These are phyloP conservation scores for Zoysia japonica DNA, from an alignment of 176 grass and related monocot species.

Conservation along the genomic window DNA sequence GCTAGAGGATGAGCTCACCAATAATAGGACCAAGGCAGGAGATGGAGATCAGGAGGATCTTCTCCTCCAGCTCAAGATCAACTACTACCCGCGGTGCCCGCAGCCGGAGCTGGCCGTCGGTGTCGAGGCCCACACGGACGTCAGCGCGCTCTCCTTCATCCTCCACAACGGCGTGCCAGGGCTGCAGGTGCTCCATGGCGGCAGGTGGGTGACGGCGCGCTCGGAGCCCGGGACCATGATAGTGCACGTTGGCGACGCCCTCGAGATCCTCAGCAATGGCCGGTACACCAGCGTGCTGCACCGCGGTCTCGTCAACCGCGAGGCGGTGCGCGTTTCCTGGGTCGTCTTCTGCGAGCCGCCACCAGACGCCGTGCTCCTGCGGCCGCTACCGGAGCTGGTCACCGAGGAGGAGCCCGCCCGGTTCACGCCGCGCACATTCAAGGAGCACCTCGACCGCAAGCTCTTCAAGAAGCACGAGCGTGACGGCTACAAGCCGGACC, in stretches of 20 bases:
- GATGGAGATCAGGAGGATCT: slow-evolving; percentile 26
- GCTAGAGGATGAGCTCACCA: slow-evolving; percentile 48
- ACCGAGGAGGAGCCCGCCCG: slow-evolving; percentile 9
- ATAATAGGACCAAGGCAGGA: neutral
- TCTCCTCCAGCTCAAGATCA: slow-evolving; percentile 86
- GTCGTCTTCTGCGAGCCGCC: slow-evolving; percentile 93
- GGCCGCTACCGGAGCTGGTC: slow-evolving; percentile 61
- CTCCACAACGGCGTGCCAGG: slow-evolving; percentile 90
- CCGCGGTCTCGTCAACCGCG: slow-evolving; percentile 83
- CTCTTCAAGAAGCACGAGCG: slow-evolving; percentile 68
- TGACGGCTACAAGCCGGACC: neutral
- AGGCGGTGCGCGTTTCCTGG: slow-evolving; percentile 81
- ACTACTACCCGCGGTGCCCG: slow-evolving; percentile 91
- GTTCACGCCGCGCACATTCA: slow-evolving; percentile 80
- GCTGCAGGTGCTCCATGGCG: slow-evolving; percentile 58
- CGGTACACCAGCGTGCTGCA: slow-evolving; percentile 90
- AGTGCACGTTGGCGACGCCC: slow-evolving; percentile 84
- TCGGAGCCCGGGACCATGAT: slow-evolving; percentile 59
- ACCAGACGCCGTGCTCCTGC: slow-evolving; percentile 54
- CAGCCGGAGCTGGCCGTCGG: slow-evolving; percentile 83
- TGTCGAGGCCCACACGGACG: slow-evolving; percentile 91
- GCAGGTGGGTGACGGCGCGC: slow-evolving; percentile 68
- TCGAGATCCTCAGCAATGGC: slow-evolving; percentile 88
- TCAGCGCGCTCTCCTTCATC: slow-evolving; percentile 87
- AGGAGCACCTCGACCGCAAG: slow-evolving; percentile 74